Evolutionary conservation across 805 yeast genomes (phyloP).

Genomic region (Saccharomyces eubayanus): DNA sequence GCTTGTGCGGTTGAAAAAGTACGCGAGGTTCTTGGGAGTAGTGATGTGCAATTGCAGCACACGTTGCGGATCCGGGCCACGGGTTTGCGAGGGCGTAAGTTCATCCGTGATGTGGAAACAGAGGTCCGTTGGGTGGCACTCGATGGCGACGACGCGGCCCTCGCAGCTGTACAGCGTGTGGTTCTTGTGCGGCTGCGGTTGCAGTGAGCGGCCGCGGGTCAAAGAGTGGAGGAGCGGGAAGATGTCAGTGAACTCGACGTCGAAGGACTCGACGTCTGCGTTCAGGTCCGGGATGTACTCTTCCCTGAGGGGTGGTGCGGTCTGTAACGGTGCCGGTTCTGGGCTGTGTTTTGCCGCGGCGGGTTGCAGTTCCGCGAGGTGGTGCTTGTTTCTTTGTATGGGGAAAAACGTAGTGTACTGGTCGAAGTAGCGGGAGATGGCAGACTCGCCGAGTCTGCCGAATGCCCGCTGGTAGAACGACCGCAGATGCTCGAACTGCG

Average conservation of each 20-base stretch:
- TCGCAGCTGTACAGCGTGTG: conserved; percentile 1
- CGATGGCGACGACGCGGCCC: conserved; percentile 6
- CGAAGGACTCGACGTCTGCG: not conserved
- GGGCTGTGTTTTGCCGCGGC: not conserved
- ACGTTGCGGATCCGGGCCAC: not conserved
- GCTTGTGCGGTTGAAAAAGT: not conserved
- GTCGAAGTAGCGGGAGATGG: not conserved
- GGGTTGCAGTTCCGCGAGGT: not conserved
- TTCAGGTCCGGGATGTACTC: not conserved
- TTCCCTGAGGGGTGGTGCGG: not conserved
- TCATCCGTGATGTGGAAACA: not conserved
- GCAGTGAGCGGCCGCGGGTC: not conserved
- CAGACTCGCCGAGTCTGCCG: not conserved
- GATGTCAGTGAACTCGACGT: not conserved
- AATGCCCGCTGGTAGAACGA: not conserved
- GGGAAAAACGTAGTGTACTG: not conserved
- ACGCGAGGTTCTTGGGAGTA: not conserved
- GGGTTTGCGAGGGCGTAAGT: not conserved
- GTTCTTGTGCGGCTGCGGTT: not conserved
- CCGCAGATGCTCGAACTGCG: not conserved
- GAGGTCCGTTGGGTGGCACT: not conserved
- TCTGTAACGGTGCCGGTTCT: not conserved
- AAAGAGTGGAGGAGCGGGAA: not conserved
- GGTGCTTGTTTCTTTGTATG: not conserved
- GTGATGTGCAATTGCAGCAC: not conserved